Percentiles rank a stretch among this genome's conserved stretches.
phyloP scores from a whole-genome alignment of 176 grass and related monocot genomes.

The Puccinellia tenuiflora region DNA sequence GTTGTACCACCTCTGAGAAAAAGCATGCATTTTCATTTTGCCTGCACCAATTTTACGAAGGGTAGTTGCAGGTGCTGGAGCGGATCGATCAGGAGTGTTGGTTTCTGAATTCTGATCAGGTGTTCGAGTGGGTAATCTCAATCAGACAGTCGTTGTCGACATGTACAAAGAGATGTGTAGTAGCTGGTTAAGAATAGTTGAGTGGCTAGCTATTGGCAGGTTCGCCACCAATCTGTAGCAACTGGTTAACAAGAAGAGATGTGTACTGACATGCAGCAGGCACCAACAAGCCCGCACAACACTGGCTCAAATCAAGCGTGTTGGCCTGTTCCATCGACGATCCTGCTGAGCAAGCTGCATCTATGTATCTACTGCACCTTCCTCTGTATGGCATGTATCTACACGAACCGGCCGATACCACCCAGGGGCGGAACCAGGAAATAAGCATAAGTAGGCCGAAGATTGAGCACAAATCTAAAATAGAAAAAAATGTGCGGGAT shows the following conservation, averaged over 20 bases:
- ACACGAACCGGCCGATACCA: no score
- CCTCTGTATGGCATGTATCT: no score
- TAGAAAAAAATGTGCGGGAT: no score
- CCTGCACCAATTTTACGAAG: background rate
- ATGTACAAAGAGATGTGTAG: background rate
- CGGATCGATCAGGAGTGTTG: background rate
- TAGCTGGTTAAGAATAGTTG: background rate
- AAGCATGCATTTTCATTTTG: background rate
- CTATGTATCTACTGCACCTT: constrained; percentile 4
- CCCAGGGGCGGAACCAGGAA: no score
- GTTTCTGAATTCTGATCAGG: background rate
- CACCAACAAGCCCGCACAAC: background rate
- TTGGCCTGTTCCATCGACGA: no score
- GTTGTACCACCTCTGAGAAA: background rate
- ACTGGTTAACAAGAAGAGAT: background rate
- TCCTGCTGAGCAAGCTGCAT: constrained; percentile 16
- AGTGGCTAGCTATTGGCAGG: background rate
- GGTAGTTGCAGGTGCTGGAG: background rate
- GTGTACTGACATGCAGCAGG: background rate
- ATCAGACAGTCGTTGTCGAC: background rate
- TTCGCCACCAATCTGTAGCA: background rate
- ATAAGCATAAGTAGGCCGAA: no score
- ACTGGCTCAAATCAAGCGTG: no score
- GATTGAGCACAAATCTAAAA: no score
- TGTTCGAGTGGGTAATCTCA: background rate